Evolutionary conservation across 306 rosid genomes (phyloP).

Genomic region (Argentina anserina): DNA sequence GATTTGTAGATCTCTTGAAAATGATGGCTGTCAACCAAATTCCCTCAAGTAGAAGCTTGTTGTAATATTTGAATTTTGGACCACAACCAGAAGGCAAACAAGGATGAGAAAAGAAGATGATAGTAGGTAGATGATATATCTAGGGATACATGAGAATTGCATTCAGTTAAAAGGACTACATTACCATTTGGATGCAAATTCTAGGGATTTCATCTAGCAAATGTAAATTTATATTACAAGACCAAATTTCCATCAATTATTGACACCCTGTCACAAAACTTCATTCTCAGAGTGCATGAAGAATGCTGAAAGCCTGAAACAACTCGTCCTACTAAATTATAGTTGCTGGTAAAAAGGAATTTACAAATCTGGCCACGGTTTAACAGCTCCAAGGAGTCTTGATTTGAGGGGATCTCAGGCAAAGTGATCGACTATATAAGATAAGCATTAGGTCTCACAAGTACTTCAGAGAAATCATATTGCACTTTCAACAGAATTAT

Average conservation of each 20-base stretch:
- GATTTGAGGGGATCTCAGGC: not conserved
- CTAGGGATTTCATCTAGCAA: not conserved
- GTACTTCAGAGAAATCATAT: not conserved
- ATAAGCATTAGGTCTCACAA: not conserved
- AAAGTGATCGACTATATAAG: not conserved
- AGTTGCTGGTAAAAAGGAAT: not conserved
- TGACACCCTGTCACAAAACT: not conserved
- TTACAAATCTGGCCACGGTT: not conserved
- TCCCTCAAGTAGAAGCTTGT: not conserved
- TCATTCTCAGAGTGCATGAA: not conserved
- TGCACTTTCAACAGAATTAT: constrained; percentile 26
- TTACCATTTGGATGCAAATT: not conserved
- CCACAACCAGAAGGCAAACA: not conserved
- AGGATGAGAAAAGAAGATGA: not conserved
- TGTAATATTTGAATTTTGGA: not conserved
- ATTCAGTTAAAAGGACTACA: not conserved
- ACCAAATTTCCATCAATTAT: not conserved
- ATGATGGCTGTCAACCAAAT: not conserved
- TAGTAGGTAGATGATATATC: not conserved
- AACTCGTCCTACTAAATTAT: not conserved
- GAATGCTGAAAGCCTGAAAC: not conserved
- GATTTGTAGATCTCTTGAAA: not conserved
- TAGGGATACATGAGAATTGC: not conserved
- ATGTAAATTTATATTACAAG: not conserved
- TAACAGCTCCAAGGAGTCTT: not conserved